Evolutionary conservation across 108 stramenopile genomes (phyloP).

Genomic region (Conticribra guillardii): DNA sequence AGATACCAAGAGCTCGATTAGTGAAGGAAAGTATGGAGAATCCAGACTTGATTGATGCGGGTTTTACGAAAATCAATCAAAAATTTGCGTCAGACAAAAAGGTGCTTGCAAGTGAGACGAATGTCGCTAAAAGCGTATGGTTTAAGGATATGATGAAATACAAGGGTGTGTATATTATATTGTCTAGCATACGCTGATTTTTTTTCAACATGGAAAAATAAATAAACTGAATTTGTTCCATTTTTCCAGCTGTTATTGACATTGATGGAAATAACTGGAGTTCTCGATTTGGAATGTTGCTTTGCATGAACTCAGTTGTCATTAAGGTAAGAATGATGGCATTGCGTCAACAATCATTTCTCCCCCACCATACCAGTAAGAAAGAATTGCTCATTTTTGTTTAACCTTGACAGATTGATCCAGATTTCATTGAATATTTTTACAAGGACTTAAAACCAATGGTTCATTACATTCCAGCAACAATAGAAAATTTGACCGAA

Average conservation of each 20-base stretch:
- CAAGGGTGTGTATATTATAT: constrained; percentile 23
- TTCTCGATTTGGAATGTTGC: constrained; percentile 29
- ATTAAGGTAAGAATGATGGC: constrained; percentile 30
- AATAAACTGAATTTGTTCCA: background rate
- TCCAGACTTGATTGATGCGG: constrained; percentile 36
- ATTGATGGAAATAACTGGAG: constrained; percentile 47
- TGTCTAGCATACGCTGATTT: no score
- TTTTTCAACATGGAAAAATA: no score
- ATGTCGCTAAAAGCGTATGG: constrained; percentile 4
- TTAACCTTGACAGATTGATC: no score
- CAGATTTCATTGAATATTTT: constrained; percentile 42
- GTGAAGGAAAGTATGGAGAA: constrained; percentile 23
- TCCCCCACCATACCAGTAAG: no score
- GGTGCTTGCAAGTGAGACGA: constrained; percentile 12
- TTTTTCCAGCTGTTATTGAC: constrained; percentile 30
- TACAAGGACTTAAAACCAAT: constrained; percentile 28
- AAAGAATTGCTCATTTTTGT: no score
- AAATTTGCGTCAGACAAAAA: constrained; percentile 1
- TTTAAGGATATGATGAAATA: constrained; percentile 46
- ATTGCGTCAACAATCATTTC: no score
- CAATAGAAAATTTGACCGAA: constrained; percentile 26
- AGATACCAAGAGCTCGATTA: constrained; percentile 22
- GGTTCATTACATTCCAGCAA: constrained; percentile 43
- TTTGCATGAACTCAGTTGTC: constrained; percentile 40
- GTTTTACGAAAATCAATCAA: constrained; percentile 16